Evolutionary conservation across 371 early-diverging fungal species (phyloP).

Genomic region (Actinomortierella ambigua): DNA sequence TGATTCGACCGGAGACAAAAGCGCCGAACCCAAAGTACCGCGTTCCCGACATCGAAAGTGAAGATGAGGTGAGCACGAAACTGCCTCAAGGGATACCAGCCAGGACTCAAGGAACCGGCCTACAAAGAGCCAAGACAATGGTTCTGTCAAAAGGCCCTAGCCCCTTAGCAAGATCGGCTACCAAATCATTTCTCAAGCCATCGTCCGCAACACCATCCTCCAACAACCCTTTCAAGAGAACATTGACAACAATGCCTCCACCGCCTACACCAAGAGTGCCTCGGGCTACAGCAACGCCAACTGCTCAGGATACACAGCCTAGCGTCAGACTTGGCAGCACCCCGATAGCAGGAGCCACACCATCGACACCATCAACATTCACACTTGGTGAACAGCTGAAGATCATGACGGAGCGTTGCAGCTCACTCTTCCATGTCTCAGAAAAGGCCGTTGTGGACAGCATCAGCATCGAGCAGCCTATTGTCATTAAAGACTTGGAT

Average conservation of each 20-base stretch:
- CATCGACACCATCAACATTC: neutral
- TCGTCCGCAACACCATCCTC: slow-evolving; percentile 10
- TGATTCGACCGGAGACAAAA: neutral
- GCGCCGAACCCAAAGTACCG: neutral
- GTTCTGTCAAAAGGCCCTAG: too few relatives aligned
- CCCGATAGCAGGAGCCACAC: neutral
- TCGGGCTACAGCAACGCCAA: too few relatives aligned
- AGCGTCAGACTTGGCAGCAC: neutral
- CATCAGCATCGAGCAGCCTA: slow-evolving; percentile 10
- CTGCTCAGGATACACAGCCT: slow-evolving; percentile 8
- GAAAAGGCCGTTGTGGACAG: slow-evolving; percentile 16
- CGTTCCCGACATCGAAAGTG: too few relatives aligned
- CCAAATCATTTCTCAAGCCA: neutral
- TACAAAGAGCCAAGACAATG: too few relatives aligned
- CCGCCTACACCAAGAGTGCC: neutral
- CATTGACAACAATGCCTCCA: slow-evolving; percentile 5
- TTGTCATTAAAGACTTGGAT: slow-evolving; percentile 3
- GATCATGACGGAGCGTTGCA: slow-evolving; percentile 18
- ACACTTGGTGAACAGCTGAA: slow-evolving; percentile 20
- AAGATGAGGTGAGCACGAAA: too few relatives aligned
- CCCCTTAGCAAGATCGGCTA: too few relatives aligned
- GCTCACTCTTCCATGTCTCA: slow-evolving; percentile 19
- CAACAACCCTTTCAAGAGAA: slow-evolving; percentile 17
- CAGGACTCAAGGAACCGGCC: too few relatives aligned
- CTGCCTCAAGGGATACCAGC: too few relatives aligned